Percentiles rank a stretch among this genome's conserved stretches.
phyloP scores from a whole-genome alignment of 106 monocot genomes.

The Narthecium ossifragum region DNA sequence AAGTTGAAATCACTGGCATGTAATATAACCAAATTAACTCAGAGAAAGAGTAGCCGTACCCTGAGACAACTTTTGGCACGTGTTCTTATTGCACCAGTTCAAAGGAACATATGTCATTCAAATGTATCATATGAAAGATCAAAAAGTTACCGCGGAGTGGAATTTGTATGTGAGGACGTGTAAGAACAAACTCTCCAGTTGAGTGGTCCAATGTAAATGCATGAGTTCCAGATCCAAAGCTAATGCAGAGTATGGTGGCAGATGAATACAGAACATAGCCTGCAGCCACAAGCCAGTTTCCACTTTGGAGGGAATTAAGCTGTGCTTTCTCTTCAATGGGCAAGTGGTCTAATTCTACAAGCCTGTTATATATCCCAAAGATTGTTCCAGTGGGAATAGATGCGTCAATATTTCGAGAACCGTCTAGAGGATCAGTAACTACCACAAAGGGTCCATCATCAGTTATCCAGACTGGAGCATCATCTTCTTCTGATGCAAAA shows the following conservation, averaged over 20 bases:
- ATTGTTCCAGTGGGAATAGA: constrained; percentile 99
- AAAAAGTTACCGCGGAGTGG: constrained; percentile 57
- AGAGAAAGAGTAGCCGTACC: too few species aligned
- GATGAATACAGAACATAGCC: constrained; percentile 94
- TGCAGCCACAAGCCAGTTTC: constrained; percentile 70
- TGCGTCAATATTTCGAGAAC: constrained; percentile 94
- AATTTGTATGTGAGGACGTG: constrained; percentile 64
- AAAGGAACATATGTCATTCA: too few species aligned
- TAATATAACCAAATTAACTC: too few species aligned
- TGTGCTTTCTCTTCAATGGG: constrained; percentile 75
- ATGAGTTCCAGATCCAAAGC: constrained; percentile 93
- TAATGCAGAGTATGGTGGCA: constrained; percentile 80
- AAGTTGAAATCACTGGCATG: too few species aligned
- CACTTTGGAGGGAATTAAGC: constrained; percentile 91
- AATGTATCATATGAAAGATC: too few species aligned
- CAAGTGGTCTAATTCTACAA: constrained; percentile 70
- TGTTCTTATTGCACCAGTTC: too few species aligned
- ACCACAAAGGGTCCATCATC: constrained; percentile 76
- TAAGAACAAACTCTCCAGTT: constrained; percentile 90
- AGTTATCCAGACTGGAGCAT: constrained; percentile 63
- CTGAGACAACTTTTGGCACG: too few species aligned
- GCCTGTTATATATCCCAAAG: constrained; percentile 86
- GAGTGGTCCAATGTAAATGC: constrained; percentile 75
- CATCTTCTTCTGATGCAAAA: constrained; percentile 95
- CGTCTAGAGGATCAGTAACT: constrained; percentile 94